These are phyloP conservation scores for Cladophialophora psammophila DNA, from an alignment of 2,329 filamentous ascomycete species.

Conservation along the genomic window DNA sequence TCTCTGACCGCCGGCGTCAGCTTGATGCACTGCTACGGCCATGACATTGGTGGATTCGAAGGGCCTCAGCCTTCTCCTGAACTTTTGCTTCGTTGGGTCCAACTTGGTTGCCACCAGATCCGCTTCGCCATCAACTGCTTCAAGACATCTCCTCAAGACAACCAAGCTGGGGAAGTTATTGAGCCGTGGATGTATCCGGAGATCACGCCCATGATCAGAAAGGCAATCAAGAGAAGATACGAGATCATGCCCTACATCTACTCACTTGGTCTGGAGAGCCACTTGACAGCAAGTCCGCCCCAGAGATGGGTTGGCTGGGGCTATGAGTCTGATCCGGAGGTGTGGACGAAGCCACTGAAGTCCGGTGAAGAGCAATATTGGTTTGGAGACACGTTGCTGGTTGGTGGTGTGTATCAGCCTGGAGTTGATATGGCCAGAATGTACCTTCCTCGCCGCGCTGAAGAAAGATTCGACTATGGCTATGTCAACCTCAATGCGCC, in stretches of 20 bases:
- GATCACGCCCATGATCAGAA: conserved; percentile 67
- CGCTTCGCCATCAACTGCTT: conserved; percentile 81
- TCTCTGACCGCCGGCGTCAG: conserved; percentile 73
- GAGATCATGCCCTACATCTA: conserved; percentile 76
- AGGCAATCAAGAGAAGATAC: conserved; percentile 73
- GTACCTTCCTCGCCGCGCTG: conserved; percentile 53
- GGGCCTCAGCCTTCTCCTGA: conserved; percentile 74
- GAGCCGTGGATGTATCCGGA: conserved; percentile 80
- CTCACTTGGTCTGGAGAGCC: conserved; percentile 68
- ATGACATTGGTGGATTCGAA: conserved; percentile 79
- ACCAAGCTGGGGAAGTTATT: conserved; percentile 73
- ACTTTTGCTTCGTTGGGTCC: conserved; percentile 75
- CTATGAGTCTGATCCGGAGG: conserved; percentile 70
- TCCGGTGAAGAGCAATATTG: conserved; percentile 75
- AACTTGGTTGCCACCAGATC: conserved; percentile 72
- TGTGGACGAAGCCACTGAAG: conserved; percentile 68
- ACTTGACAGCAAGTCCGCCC: conserved; percentile 67
- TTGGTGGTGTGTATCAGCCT: conserved; percentile 72
- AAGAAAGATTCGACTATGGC: conserved; percentile 57
- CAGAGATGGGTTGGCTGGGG: conserved; percentile 79
- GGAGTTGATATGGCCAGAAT: conserved; percentile 62
- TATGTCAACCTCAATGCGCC: conserved; percentile 70
- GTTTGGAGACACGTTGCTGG: conserved; percentile 71
- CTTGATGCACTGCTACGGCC: conserved; percentile 73
- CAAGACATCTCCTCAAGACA: conserved; percentile 73